Evolutionary conservation across 495 filamentous ascomycete genomes (phyloP), one percentile per base, ranked within the genome.

Genomic region (Xylaria cubensis): DNA sequence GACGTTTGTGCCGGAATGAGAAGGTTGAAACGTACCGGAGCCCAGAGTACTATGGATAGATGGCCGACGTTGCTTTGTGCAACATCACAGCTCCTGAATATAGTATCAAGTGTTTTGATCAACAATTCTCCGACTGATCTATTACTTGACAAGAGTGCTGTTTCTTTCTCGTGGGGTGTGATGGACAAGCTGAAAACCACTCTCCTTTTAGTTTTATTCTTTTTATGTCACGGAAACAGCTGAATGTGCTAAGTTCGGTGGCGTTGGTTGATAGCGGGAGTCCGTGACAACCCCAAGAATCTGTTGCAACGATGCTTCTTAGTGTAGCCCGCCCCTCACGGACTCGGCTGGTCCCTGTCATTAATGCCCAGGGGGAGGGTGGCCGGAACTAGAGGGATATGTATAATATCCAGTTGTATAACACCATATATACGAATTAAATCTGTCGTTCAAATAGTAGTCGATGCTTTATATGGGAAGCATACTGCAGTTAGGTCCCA

Each of bases 11-110:
- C 65, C 69, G 69, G 48, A 71, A 64, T 69, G 53, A 9, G 26
- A 56, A n/a, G 32, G 21, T 55, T 71, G 59, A 64, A 71, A 64
- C 59, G 56, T 72, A 72, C 70, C 62, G 53, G 70, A 61, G 56
- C 63, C 39, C 53, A 51, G 29, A 72, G 39, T 55, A 29, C 70
- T 58, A 67, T 72, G 63, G 70, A 67, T 67, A 67, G 48, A 67
- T 56, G 50, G 21, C 50, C 48, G 36, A 67, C 9, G 48, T 56
- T 50, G 50, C 50, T 56, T 19, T 59, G 56, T 59, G 67, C 53
- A 69, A 62, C 67, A 69, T 69, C 67, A 69, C 55, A 10, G 53
- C 67, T 62, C 67, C 65, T 62, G 67, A 61, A 59, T 24, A 61
- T 34, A 26, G 44, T 62, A 62, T 69, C 67, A 59, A 48, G 41